Conservation (phyloP, 2,329 filamentous ascomycete species). For the Ceratocystis huliohia region DNA sequence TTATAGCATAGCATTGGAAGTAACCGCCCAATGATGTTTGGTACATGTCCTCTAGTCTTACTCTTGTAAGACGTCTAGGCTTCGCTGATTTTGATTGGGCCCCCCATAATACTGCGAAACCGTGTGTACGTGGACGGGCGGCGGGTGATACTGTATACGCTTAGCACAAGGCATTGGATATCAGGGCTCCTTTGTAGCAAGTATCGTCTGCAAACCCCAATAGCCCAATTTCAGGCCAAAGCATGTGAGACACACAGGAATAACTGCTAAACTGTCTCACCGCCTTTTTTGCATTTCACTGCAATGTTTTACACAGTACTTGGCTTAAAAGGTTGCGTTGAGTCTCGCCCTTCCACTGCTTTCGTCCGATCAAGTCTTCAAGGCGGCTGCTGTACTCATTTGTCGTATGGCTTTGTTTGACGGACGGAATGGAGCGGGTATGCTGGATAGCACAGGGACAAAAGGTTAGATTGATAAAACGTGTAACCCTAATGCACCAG, state of each 20-base stretch:
- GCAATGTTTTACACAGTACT: background rate
- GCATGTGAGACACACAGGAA: slow-evolving; percentile 1
- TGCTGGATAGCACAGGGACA: background rate
- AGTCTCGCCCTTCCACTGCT: no score
- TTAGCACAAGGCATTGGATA: background rate
- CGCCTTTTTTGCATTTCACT: slow-evolving; percentile 1
- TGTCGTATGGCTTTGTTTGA: background rate
- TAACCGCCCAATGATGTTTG: background rate
- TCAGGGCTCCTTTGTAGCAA: background rate
- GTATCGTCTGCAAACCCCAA: background rate
- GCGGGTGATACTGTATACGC: background rate
- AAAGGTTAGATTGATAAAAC: background rate
- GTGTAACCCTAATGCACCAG: background rate
- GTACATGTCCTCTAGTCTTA: background rate
- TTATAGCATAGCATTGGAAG: background rate
- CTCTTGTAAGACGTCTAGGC: background rate
- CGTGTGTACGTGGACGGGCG: background rate
- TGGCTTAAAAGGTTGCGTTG: background rate
- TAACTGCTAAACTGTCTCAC: background rate
- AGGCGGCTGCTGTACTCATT: background rate
- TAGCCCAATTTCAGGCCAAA: background rate
- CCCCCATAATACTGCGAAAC: background rate
- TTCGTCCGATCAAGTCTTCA: background rate
- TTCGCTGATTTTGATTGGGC: background rate
- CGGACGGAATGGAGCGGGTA: background rate